Evolutionary conservation across 176 grass and related monocot genomes (phyloP).

Genomic region (Metroxylon sagu): DNA sequence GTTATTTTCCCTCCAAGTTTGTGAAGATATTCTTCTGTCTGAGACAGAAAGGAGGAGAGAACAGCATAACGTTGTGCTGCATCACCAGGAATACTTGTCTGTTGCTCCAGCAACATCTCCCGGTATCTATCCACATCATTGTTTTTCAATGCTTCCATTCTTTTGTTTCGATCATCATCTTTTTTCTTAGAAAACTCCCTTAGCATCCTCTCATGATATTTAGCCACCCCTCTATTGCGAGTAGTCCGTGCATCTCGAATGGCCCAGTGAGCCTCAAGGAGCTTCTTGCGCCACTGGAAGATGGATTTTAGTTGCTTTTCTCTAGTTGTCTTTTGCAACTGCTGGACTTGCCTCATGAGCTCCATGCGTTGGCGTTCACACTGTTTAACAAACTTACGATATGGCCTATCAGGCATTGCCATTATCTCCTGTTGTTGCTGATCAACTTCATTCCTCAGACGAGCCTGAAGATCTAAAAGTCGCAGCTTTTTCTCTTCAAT

Average conservation of each 20-base stretch:
- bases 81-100: conserved; percentile 82
- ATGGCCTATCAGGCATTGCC: conserved; percentile 89
- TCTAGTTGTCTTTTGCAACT: conserved; percentile 66
- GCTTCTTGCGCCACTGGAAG: conserved; percentile 96
- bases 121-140: conserved; percentile 98
- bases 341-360: conserved; percentile 74
- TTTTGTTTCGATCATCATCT: conserved; percentile 90
- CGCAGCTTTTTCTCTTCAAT: conserved; percentile 98
- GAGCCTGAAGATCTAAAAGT: conserved; percentile 76
- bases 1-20: conserved; percentile 97
- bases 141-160: conserved; percentile 99
- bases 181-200: conserved; percentile 95
- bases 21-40: conserved; percentile 96
- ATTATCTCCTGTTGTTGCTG: conserved; percentile 97
- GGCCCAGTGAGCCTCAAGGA: conserved; percentile 87
- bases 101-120: conserved; percentile 90
- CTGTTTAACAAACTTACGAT: conserved; percentile 89
- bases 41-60: conserved; percentile 89
- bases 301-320: conserved; percentile 89
- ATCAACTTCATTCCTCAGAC: conserved; percentile 90
- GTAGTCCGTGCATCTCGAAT: conserved; percentile 95
- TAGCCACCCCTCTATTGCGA: conserved; percentile 84
- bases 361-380: conserved; percentile 85
- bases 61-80: conserved; percentile 90
- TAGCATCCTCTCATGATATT: conserved; percentile 97